Evolutionary conservation across 441 rosid species (phyloP), one percentile per base, ranked within the genome.

Genomic region (Dalechampia spathulata): DNA sequence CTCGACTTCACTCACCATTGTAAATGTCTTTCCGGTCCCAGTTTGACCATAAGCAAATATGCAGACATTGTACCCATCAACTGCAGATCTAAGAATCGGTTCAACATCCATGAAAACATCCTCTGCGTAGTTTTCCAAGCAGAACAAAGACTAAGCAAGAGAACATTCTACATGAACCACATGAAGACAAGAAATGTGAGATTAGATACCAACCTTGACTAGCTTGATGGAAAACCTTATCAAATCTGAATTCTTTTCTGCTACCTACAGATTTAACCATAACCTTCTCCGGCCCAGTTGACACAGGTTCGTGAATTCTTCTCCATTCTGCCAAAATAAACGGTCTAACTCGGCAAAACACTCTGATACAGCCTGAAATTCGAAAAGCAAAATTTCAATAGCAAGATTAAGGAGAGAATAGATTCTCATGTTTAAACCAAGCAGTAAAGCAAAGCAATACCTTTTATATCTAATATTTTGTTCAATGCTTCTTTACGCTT

Each of bases 41-140:
- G 98, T 90, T 77, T 87, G 98, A 61, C 96, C 96, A 69, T 80
- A 90, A 11, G 98, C 98, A 63, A 90, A 67, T 16, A 90, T 66
- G 50, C 90, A 85, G n/a, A 75, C 98, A 60, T 83, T 83, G 75
- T 85, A 79, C 38, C 98, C 98, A 55, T 90, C 98, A 38, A 90
- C 83, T 2, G 94, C 98, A 56, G 90, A 90, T 83, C 87, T 76
- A 57, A 87, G 79, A 58, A 87, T 74, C 6, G 98, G 88, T 67
- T 80, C 82, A 19, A 87, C 90, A 74, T 90, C 98, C 52, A 61
- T 59, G 30, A 85, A 90, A 67, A 82, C 68, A 62, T 87, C 88
- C 62, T 80, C 96, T 90, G 55, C 81, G 76, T 50, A 66, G 64
- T 76, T 78, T 78, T 70, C n/a, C 50, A 67, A 71, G 52, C 69